Percentiles rank a stretch among this genome's conserved stretches.
These are phyloP conservation scores for Epichloe brachyelytri DNA, from an alignment of 2,329 filamentous ascomycete species.

Conservation along the genomic window DNA sequence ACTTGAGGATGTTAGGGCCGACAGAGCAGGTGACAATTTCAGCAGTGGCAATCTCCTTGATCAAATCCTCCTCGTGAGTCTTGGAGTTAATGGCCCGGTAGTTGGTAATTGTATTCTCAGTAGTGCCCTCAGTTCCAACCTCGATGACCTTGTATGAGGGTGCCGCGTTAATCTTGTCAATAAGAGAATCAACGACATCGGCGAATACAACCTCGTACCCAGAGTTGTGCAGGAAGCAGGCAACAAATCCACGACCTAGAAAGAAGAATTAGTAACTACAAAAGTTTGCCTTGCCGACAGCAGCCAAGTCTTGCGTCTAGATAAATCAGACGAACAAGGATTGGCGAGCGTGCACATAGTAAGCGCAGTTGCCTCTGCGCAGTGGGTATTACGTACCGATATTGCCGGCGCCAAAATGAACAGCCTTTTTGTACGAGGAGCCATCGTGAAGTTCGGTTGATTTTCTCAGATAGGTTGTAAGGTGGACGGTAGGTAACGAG, in stretches of 20 bases:
- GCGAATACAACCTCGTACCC: constrained; percentile 94
- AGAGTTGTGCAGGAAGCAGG: constrained; percentile 85
- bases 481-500: not conserved
- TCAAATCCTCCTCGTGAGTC: constrained; percentile 64
- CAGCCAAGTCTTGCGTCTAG: no score
- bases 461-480: not conserved
- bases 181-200: constrained; percentile 78
- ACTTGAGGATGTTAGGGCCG: constrained; percentile 89
- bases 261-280: constrained; percentile 6
- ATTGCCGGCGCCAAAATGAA: constrained; percentile 80
- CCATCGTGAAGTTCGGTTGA: constrained; percentile 23
- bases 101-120: constrained; percentile 75
- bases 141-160: constrained; percentile 84
- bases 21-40: constrained; percentile 95
- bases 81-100: constrained; percentile 96
- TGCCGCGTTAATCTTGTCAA: constrained; percentile 62
- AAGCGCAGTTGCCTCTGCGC: not conserved
- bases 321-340: not conserved
- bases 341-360: not conserved
- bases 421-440: constrained; percentile 44
- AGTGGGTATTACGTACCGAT: constrained; percentile 44
- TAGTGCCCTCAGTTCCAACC: constrained; percentile 73
- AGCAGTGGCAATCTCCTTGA: constrained; percentile 75
- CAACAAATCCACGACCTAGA: constrained; percentile 63
- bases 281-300: not conserved